phyloP scores from a whole-genome alignment of 805 yeast species.

The Pichia phayaonensis region DNA sequence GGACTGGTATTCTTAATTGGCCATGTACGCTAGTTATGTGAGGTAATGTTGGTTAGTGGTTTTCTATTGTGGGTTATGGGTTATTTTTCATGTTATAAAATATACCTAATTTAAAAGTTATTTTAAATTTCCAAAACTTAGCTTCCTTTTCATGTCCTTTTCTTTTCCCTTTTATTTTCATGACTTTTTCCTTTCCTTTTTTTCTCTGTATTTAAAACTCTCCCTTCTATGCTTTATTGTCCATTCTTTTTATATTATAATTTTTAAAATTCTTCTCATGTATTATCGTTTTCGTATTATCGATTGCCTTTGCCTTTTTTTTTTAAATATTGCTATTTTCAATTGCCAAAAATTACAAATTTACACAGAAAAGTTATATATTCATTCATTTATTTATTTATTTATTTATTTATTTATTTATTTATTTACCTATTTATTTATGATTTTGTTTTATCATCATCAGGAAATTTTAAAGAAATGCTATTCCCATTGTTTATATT shows the following conservation, averaged over 20 bases:
- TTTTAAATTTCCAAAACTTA: background rate
- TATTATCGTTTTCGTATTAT: too few relatives aligned
- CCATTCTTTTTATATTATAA: background rate
- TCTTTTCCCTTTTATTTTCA: background rate
- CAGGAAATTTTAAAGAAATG: conserved; percentile 9
- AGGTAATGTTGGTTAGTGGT: too few relatives aligned
- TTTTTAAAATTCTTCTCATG: background rate
- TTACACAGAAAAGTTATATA: background rate
- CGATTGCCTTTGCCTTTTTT: background rate
- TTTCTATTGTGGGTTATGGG: too few relatives aligned
- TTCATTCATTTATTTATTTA: background rate
- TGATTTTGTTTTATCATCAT: background rate
- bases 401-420: background rate
- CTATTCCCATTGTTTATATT: conserved; percentile 12
- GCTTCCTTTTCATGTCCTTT: background rate
- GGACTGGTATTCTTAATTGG: background rate
- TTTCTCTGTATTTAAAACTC: background rate
- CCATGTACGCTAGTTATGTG: too few relatives aligned
- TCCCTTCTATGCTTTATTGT: background rate
- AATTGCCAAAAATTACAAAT: background rate
- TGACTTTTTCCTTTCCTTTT: background rate
- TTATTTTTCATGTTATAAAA: background rate
- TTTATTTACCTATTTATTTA: background rate
- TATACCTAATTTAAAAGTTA: background rate
- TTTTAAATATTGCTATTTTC: background rate